A percentile compares a stretch with the other conserved stretches of the same genome.
These are phyloP conservation scores for Venustampulla echinocandica DNA, from an alignment of 495 filamentous ascomycete genomes.

Conservation along the genomic window DNA sequence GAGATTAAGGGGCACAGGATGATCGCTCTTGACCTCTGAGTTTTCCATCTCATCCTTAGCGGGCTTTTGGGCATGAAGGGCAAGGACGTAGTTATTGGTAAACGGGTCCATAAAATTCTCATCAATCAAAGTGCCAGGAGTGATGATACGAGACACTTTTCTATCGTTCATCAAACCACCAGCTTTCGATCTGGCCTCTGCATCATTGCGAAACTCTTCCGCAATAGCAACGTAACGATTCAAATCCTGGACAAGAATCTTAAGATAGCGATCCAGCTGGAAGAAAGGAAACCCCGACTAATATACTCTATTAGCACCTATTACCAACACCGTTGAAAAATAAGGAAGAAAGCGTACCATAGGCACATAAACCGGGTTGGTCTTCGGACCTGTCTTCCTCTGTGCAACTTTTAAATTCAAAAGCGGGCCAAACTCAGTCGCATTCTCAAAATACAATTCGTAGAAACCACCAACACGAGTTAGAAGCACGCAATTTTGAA, in stretches of 20 bases:
- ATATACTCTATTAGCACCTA: neutral
- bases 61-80: slow-evolving; percentile 43
- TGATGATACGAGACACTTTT: slow-evolving; percentile 76
- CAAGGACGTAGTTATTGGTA: slow-evolving; percentile 84
- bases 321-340: slow-evolving; percentile 5
- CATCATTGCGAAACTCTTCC: slow-evolving; percentile 74
- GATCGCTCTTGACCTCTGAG: neutral
- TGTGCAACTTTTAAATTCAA: slow-evolving; percentile 82
- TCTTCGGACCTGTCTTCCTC: slow-evolving; percentile 54
- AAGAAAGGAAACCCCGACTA: slow-evolving; percentile 88
- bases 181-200: slow-evolving; percentile 55
- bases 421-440: slow-evolving; percentile 75
- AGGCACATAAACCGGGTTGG: slow-evolving; percentile 51
- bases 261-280: slow-evolving; percentile 84
- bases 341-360: slow-evolving; percentile 54
- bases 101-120: slow-evolving; percentile 93
- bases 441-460: slow-evolving; percentile 93
- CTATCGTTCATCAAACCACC: slow-evolving; percentile 77
- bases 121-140: slow-evolving; percentile 91
- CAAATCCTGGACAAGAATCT: slow-evolving; percentile 83
- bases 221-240: slow-evolving; percentile 86
- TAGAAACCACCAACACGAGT: slow-evolving; percentile 94
- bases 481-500: slow-evolving; percentile 78
- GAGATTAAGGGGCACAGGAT: neutral
- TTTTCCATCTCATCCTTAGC: slow-evolving; percentile 6